Evolutionary conservation across 2,329 filamentous ascomycete genomes (phyloP).

Genomic region (Aspergillus aculeatinus): DNA sequence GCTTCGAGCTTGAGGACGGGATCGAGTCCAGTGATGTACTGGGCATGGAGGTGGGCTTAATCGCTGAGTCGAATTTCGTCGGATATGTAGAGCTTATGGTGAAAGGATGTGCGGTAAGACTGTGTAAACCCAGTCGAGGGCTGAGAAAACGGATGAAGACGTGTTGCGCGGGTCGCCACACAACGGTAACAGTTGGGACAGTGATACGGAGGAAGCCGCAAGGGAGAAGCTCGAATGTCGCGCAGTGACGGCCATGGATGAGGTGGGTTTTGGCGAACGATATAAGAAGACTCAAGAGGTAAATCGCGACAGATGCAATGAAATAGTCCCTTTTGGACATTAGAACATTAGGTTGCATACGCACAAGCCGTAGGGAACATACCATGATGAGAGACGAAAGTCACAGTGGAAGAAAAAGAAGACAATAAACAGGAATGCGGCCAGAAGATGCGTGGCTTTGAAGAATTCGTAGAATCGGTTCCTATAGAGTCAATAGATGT

Average conservation of each 20-base stretch:
- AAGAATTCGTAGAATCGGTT: slow-evolving; percentile 61
- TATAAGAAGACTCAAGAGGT: slow-evolving; percentile 49
- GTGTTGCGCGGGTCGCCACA: slow-evolving; percentile 56
- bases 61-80: no score
- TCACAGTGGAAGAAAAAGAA: slow-evolving; percentile 64
- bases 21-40: no score
- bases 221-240: slow-evolving; percentile 42
- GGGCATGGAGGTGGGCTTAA: no score
- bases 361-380: slow-evolving; percentile 3
- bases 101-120: slow-evolving; percentile 54
- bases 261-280: slow-evolving; percentile 50
- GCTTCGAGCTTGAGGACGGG: no score
- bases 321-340: slow-evolving; percentile 55
- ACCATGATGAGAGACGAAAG: slow-evolving; percentile 56
- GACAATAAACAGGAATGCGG: slow-evolving; percentile 55
- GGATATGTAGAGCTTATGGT: slow-evolving; percentile 54
- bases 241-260: slow-evolving; percentile 51
- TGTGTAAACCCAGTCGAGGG: slow-evolving; percentile 37
- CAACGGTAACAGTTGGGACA: slow-evolving; percentile 43
- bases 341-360: no score
- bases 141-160: slow-evolving; percentile 53
- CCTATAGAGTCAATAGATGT: slow-evolving; percentile 30
- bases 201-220: slow-evolving; percentile 45
- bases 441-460: slow-evolving; percentile 57
- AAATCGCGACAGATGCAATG: slow-evolving; percentile 56